Base-by-base conservation (phyloP, 2,329 filamentous ascomycete species). In the Huntiella omanensis region DNA sequence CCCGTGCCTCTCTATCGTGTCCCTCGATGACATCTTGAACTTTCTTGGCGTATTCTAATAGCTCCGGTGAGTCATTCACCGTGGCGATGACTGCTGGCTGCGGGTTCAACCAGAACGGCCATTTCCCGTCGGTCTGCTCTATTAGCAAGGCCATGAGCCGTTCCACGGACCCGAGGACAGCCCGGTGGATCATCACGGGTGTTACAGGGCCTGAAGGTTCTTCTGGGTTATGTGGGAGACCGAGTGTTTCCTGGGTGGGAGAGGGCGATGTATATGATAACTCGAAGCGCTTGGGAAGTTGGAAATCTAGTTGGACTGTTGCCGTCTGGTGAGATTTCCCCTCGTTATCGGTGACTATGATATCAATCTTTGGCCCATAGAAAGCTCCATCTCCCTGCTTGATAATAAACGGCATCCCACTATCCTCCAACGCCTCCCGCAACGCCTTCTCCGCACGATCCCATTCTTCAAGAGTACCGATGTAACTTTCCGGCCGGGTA, bases 301-400 rank as follows among this genome's bases (percentile, higher is more conserved):
- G 86, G 59, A 93, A 92, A 59, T 93, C 85, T 22, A 93, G 72
- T 64, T 93, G 85, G 43, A 93, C 80, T 0, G 85, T 92, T 3
- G 84, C 86, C 2, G 86, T 83, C 58, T 93, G 85, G 57, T 92
- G 85, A 55, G 86, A 82, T 57, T 88, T 92, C 5, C 83, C 83
- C 55, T 83, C 73, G 1, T 80, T 78, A 57, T 92, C 85, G 50
- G 72, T 75, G 40, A 93, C 62, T 35, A 92, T 75, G 39, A 93
- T 82, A 56, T 93, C 85, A 52, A 93, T 93, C 63, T 93, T 93
- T 32, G 86, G 85, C 0, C 86, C 85, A 56, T 93, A 93, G 57
- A 93, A 93, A 3, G 85, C 85, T 11, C 86, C 85, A 50, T 92
- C 85, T 8, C 83, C 84, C 54, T 80, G 71, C 52, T 86, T 88